Base-by-base conservation (phyloP, 1,284 basidiomycete genomes). In the Fomitopsis schrenkii region DNA sequence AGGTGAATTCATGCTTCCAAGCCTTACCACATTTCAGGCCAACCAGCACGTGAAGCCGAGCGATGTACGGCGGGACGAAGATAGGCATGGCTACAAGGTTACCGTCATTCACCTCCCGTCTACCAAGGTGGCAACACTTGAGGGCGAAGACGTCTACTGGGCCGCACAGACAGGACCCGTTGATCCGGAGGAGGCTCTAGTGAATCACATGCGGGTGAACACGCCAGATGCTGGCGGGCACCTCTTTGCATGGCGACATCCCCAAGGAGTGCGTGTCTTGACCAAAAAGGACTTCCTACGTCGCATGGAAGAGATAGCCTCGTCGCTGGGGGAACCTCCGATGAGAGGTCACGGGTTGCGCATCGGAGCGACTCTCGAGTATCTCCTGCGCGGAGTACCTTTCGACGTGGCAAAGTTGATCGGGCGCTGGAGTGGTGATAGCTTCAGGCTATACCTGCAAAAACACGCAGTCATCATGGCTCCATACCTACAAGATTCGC, bases 341-440 rank as follows among this genome's bases (percentile, higher is more conserved):
- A 22, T 22, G 22, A 22, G 22, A 22, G 44, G 61, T 2, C 65
- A 66, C 36, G 58, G 64, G 28, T 54, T 66, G 9, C 61, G 63
- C 44, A 61, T 66, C 10, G 65, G 65, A 33, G 57, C 35, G 22
- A 66, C 61, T 3, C 40, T 64, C 5, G 61, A 65, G 54, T 65
- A 63, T 28, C 63, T 66, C 5, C 62, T 66, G 9, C 63, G 61
- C 10, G 61, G 62, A 3, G 52, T 63, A 1, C 61, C 63, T 8
- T 66, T 66, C 26, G 65, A 77, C 1, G 71, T 69, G 0, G 66
- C 78, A 14, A 73, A 74, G 50, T 58, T 66, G 0, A 72, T 69
- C 19, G 76, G 76, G 0, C 57, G 71, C 0, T 78, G 76, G 77
- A 46, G 61, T 7, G 72, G 73, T 22, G 72, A 76, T 1, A 64